phyloP scores from a whole-genome alignment of 768 basidiomycete genomes.

The Tricholoma matsutake region DNA sequence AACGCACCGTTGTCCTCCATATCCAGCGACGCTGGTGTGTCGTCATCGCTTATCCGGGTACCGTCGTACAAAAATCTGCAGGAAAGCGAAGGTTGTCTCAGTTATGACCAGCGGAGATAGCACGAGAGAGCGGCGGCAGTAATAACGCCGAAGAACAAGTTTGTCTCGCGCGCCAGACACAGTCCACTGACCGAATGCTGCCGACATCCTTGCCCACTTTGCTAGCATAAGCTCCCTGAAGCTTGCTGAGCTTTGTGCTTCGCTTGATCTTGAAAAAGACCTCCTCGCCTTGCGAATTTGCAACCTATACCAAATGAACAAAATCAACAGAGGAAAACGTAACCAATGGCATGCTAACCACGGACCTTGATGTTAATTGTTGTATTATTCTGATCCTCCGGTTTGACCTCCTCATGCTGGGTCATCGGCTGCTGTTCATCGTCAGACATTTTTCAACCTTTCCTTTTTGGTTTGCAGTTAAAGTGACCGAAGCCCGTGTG shows the following conservation, averaged over 20 bases:
- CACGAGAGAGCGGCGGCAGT: constrained; percentile 3
- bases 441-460: constrained; percentile 48
- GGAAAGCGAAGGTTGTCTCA: neutral
- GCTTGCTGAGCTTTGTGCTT: constrained; percentile 87
- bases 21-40: constrained; percentile 79
- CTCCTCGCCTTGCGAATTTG: constrained; percentile 66
- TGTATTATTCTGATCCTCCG: constrained; percentile 49
- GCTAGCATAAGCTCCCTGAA: constrained; percentile 88
- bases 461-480: neutral
- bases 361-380: constrained; percentile 79
- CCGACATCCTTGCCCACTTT: constrained; percentile 88
- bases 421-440: constrained; percentile 34
- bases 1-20: constrained; percentile 85
- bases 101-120: neutral
- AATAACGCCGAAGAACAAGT: neutral
- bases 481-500: neutral
- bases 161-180: neutral
- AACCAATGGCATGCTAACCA: neutral
- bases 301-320: neutral
- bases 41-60: constrained; percentile 78
- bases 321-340: neutral
- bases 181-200: constrained; percentile 73
- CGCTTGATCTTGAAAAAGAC: constrained; percentile 98
- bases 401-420: constrained; percentile 46
- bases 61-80: constrained; percentile 91